Base-by-base conservation (phyloP, 73 alveolate species). In the Halteria grandinella region DNA sequence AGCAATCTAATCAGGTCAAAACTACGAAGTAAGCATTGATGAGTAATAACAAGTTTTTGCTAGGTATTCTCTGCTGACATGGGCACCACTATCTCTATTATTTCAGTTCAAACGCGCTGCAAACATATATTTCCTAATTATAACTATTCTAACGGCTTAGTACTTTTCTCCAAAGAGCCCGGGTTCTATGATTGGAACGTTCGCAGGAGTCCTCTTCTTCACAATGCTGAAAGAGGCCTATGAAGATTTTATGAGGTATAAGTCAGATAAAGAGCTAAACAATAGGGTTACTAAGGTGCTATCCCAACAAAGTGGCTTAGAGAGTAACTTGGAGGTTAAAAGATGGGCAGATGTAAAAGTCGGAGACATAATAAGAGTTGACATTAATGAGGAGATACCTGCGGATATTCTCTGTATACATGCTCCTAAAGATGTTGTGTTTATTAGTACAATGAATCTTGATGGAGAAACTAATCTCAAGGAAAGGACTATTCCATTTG, bases 201-300 rank as follows among this genome's bases (percentile, higher is more conserved):
- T 94, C 77, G 90, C 89, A 0, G 87, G 83, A 51, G 99, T 94
- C 40, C 79, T 94, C 39, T 51, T 88, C 10, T 91, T 94, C 69
- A 91, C 99, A 34, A 95, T 95, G 99, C 69, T 97, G n/a, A 97
- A 97, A 78, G 99, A 97, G 77, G 96, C 93, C 21, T 70, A 81
- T 25, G 99, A 97, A 89, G 69, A 87, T 41, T 78, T 55, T 31
- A 18, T 59, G 39, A 55, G 97, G 48, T 86, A 82, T 57, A 75
- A 66, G 32, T 70, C 89, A 0, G 97, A 90, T 49, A 58, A 70
- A 24, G 88, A 71, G 55, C 72, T 77, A 18, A 90, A 90, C 69
- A 86, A 85, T 49, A 5, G 75, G 0, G 69, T 43, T 39, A 54
- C 87, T 14, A 33, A 49, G 25, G 62, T 28, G 17, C 37, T 85